phyloP scores from a whole-genome alignment of 495 filamentous ascomycete species.

The Penicillium desertorum region DNA sequence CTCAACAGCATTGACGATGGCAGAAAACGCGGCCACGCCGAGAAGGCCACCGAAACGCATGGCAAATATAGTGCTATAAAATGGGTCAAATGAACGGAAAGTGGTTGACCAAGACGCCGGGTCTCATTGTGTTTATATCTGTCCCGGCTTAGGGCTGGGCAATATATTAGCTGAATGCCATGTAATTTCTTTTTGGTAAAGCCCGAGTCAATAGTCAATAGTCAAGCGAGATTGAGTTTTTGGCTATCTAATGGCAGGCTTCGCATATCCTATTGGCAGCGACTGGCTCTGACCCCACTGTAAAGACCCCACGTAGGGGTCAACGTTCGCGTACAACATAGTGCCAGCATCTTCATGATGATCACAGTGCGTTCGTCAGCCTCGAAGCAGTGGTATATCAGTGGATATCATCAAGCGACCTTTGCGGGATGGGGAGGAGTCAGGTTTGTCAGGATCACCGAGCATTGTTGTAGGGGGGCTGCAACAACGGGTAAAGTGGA shows the following conservation, averaged over 20 bases:
- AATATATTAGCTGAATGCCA: not conserved
- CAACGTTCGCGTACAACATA: not conserved
- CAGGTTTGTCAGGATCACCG: not conserved
- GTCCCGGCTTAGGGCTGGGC: not conserved
- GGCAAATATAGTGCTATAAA: not conserved
- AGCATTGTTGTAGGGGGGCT: not conserved
- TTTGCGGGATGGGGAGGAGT: not conserved
- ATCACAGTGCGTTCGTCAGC: not conserved
- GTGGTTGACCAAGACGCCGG: too few relatives aligned
- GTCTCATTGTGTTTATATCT: not conserved
- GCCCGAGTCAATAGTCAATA: not conserved
- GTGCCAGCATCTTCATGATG: not conserved
- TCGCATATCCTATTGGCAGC: not conserved
- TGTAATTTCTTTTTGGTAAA: not conserved
- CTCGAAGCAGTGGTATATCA: not conserved
- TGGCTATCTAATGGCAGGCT: not conserved
- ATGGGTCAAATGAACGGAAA: not conserved
- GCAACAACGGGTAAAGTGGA: not conserved
- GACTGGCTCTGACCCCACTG: not conserved
- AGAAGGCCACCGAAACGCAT: constrained; percentile 12
- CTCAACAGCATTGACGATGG: constrained; percentile 30
- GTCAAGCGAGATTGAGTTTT: not conserved
- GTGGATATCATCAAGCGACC: not conserved
- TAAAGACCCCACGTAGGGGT: not conserved
- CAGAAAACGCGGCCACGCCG: constrained; percentile 19